Percentiles rank a stretch among this genome's conserved stretches.
phyloP scores from a whole-genome alignment of 148 eudicot genomes.

The Fagopyrum esculentum region DNA sequence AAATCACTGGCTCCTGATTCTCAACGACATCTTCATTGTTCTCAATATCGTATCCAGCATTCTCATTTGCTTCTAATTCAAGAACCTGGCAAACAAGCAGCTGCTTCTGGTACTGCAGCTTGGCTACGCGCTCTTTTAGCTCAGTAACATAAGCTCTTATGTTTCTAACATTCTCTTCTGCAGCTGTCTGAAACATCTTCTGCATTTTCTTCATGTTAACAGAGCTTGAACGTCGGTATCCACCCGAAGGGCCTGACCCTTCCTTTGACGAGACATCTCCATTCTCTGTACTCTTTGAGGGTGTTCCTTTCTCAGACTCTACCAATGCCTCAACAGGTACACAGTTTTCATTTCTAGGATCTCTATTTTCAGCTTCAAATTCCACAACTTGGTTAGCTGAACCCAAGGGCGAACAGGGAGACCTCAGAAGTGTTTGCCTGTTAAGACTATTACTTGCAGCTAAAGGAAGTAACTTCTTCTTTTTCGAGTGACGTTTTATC shows the following conservation, averaged over 20 bases:
- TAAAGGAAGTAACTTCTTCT: constrained; percentile 70
- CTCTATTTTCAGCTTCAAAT: constrained; percentile 57
- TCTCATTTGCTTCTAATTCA: constrained; percentile 48
- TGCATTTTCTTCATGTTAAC: constrained; percentile 77
- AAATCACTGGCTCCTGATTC: constrained; percentile 29
- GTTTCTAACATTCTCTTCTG: constrained; percentile 68
- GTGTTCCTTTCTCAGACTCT: constrained; percentile 54
- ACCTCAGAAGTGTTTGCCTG: constrained; percentile 46
- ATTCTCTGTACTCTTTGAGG: constrained; percentile 45
- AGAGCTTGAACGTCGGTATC: constrained; percentile 52
- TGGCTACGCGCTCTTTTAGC: constrained; percentile 65
- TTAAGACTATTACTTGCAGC: constrained; percentile 57
- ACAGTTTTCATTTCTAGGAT: constrained; percentile 36
- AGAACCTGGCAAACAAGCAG: constrained; percentile 67
- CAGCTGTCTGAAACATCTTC: constrained; percentile 67
- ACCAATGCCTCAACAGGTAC: constrained; percentile 31
- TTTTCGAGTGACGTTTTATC: constrained; percentile 51
- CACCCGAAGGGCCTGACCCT: constrained; percentile 43
- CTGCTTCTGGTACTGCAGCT: constrained; percentile 69
- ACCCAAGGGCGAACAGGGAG: constrained; percentile 43
- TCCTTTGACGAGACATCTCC: constrained; percentile 75
- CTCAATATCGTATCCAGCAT: constrained; percentile 30
- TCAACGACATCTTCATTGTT: constrained; percentile 28
- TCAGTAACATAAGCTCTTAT: constrained; percentile 66
- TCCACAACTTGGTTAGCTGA: constrained; percentile 61